Percentiles rank a stretch among this genome's conserved stretches.
Evolutionary conservation across 1,139 yeast genomes (phyloP).

Genomic region (Geotrichum australiense): DNA sequence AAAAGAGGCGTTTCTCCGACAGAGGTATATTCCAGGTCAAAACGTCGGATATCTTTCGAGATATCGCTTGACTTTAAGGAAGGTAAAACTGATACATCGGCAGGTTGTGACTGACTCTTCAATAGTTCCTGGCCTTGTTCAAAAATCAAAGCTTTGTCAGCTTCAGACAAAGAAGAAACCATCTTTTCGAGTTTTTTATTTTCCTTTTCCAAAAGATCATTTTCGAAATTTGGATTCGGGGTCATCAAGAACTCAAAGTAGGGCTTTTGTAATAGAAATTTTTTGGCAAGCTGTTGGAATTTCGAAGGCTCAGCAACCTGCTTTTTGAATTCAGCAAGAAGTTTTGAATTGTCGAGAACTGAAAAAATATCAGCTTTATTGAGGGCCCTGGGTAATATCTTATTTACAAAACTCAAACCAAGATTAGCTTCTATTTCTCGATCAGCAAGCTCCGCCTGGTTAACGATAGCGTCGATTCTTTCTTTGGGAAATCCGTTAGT

Average conservation of each 20-base stretch:
- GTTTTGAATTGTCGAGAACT: slow-evolving; percentile 55
- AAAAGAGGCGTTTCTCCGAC: slow-evolving; percentile 24
- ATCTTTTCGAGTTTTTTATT: slow-evolving; percentile 42
- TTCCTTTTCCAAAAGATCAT: slow-evolving; percentile 50
- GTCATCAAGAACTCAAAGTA: slow-evolving; percentile 68
- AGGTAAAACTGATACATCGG: slow-evolving; percentile 75
- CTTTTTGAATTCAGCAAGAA: slow-evolving; percentile 51
- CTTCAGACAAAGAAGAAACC: slow-evolving; percentile 42
- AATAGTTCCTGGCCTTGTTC: slow-evolving; percentile 54
- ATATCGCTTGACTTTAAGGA: slow-evolving; percentile 69
- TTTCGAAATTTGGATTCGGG: slow-evolving; percentile 54
- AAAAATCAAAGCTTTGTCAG: slow-evolving; percentile 53
- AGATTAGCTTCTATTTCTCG: slow-evolving; percentile 87
- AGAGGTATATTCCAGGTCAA: slow-evolving; percentile 28
- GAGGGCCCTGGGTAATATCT: slow-evolving; percentile 77
- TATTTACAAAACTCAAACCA: slow-evolving; percentile 71
- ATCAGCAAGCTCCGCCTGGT: slow-evolving; percentile 76
- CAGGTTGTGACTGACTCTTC: slow-evolving; percentile 57
- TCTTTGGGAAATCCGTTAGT: slow-evolving; percentile 45
- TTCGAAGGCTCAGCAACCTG: slow-evolving; percentile 54
- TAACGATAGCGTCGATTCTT: slow-evolving; percentile 75
- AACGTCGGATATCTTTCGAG: slow-evolving; percentile 45
- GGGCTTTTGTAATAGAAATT: slow-evolving; percentile 48
- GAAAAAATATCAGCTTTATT: slow-evolving; percentile 69
- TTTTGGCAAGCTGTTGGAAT: slow-evolving; percentile 49